Conservation (phyloP, 2,329 filamentous ascomycete genomes). For the Pochonia chlamydosporia region DNA sequence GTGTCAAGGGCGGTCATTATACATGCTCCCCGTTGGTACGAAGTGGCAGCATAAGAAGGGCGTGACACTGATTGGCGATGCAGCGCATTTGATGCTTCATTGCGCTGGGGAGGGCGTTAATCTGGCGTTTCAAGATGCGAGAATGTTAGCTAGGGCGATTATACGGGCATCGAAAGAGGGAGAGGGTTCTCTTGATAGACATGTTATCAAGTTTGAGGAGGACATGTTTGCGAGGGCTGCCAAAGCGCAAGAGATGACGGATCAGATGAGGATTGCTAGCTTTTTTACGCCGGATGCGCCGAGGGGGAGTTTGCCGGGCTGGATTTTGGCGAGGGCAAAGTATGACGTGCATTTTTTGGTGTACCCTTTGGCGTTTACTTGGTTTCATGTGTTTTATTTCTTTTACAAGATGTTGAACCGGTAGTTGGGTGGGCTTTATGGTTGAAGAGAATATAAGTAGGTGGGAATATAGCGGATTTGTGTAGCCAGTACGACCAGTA, state of each 20-base stretch:
- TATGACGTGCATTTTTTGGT: slow-evolving; percentile 14
- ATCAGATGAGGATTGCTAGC: slow-evolving; percentile 40
- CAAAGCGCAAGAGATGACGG: slow-evolving; percentile 33
- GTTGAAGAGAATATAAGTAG: no score
- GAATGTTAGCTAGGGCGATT: slow-evolving; percentile 41
- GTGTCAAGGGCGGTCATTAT: slow-evolving; percentile 39
- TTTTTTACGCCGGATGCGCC: slow-evolving; percentile 42
- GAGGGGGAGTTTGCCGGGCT: slow-evolving; percentile 31
- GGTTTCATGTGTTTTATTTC: neutral
- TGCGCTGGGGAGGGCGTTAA: slow-evolving; percentile 57
- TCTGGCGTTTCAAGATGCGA: slow-evolving; percentile 47
- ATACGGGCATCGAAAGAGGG: slow-evolving; percentile 18
- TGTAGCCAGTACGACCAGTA: no score
- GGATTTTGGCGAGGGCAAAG: slow-evolving; percentile 24
- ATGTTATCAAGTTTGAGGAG: slow-evolving; percentile 25
- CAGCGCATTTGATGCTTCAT: slow-evolving; percentile 54
- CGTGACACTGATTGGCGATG: slow-evolving; percentile 52
- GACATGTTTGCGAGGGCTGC: slow-evolving; percentile 31
- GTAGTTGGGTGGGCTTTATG: no score
- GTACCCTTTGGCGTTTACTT: slow-evolving; percentile 19
- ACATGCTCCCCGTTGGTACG: slow-evolving; percentile 44
- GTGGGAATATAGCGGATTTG: no score
- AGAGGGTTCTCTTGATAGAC: slow-evolving; percentile 18
- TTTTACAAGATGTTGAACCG: neutral
- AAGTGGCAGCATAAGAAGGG: slow-evolving; percentile 42